Base-by-base conservation (phyloP, 495 filamentous ascomycete genomes). In the Neurospora sublineolata region DNA sequence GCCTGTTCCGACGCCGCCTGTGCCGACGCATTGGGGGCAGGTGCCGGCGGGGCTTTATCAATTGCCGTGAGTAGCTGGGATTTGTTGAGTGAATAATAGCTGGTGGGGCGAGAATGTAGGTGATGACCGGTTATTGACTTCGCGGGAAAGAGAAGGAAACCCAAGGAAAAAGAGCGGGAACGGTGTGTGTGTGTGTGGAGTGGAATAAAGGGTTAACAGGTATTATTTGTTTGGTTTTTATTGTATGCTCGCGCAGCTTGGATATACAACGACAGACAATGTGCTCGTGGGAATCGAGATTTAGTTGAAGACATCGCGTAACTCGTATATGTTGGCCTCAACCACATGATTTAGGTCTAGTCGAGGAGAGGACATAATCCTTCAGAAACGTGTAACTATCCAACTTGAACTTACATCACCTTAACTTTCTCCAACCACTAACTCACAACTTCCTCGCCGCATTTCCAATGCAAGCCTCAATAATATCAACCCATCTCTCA, bases 401-500 rank as follows among this genome's bases (percentile, higher is more conserved):
- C n/a, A n/a, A n/a, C n/a, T n/a, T 42, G 40, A 42, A n/a, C 40
- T 23, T 46, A 46, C 9, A 20, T 68, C 76, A 75, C 44, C 76
- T 77, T 76, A 75, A n/a, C 75, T 71, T 75, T 74, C 73, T 76
- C 68, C 71, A 75, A 68, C 69, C 75, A 58, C 69, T 7, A 46
- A 37, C 33, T 70, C 58, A 73, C 52, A 79, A 40, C 67, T 71
- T 87, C 73, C 87, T 84, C 67, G 85, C 87, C 40, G 94, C 94
- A 46, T 84, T 78, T 68, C 80, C 79, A 52, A 97, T 83, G 67
- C 87, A 88, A 9, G 83, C 81, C 58, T 94, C 91, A 69, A 95
- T 91, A 74, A 93, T 94, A 73, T 90, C 83, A n/a, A 95, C 86
- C 89, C 93, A 92, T 74, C 87, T 82, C 77, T 90, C 83, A 3